Evolutionary conservation across 2,329 filamentous ascomycete species (phyloP).

Genomic region (Diplodia corticola): DNA sequence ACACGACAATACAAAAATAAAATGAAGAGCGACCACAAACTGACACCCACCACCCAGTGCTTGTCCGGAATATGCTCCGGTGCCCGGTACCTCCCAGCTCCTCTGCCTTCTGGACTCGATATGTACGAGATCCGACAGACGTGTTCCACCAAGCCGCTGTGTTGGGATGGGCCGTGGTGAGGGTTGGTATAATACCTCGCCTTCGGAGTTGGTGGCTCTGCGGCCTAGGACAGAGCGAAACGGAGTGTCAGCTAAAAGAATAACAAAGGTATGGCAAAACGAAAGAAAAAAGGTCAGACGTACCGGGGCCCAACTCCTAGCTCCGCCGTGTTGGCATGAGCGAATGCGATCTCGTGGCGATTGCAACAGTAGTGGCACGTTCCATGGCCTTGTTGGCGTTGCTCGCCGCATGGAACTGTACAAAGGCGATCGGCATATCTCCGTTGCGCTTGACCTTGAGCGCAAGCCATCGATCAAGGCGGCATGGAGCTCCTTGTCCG

Average conservation of each 20-base stretch:
- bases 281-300: background rate
- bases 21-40: background rate
- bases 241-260: too few species aligned
- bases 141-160: too few species aligned
- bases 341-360: background rate
- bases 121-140: too few species aligned
- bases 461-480: too few species aligned
- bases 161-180: too few species aligned
- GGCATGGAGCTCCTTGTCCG: too few species aligned
- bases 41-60: background rate
- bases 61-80: background rate
- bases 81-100: too few species aligned
- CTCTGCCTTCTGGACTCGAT: too few species aligned
- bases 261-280: too few species aligned
- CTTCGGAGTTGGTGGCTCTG: too few species aligned
- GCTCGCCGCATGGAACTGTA: background rate
- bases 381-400: background rate
- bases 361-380: background rate
- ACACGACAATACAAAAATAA: background rate
- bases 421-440: constrained; percentile 14
- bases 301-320: background rate
- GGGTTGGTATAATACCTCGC: too few species aligned
- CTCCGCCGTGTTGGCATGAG: background rate
- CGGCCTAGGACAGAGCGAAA: too few species aligned
- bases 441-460: constrained; percentile 16